Conservation (phyloP, 768 basidiomycete species). For the Pisolithus marmoratus region DNA sequence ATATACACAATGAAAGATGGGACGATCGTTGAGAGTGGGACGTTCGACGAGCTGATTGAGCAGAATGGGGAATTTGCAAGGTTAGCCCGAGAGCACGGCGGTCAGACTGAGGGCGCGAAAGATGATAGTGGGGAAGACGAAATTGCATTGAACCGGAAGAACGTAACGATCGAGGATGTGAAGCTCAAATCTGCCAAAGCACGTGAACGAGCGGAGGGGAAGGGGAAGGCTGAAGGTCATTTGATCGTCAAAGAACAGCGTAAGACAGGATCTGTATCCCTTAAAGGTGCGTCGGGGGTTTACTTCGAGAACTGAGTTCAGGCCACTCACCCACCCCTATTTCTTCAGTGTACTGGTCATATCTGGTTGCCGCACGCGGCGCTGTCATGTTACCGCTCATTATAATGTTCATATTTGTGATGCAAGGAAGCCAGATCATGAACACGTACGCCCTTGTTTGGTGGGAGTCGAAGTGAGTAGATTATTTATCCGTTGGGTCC, state of each 20-base stretch:
- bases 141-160: constrained; percentile 5
- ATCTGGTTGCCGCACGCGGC: constrained; percentile 52
- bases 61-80: constrained; percentile 49
- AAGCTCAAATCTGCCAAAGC: constrained; percentile 34
- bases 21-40: constrained; percentile 42
- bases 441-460: constrained; percentile 66
- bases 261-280: constrained; percentile 57
- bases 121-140: constrained; percentile 23
- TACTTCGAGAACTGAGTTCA: neutral
- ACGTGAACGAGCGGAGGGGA: constrained; percentile 39
- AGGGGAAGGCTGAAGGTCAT: constrained; percentile 59
- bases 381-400: constrained; percentile 46
- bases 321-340: neutral
- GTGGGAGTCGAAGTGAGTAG: constrained; percentile 59
- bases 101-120: constrained; percentile 31
- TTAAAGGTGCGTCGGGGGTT: constrained; percentile 31
- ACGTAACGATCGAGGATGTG: constrained; percentile 25
- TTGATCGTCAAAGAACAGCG: constrained; percentile 63
- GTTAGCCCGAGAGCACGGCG: constrained; percentile 59
- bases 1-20: constrained; percentile 44
- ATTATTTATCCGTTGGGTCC: neutral
- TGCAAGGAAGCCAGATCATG: constrained; percentile 58
- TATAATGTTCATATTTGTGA: constrained; percentile 42
- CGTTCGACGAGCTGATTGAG: constrained; percentile 46
- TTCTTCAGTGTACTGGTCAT: constrained; percentile 49